phyloP scores from a whole-genome alignment of 257 asterid genomes.

The Fraxinus americana region DNA sequence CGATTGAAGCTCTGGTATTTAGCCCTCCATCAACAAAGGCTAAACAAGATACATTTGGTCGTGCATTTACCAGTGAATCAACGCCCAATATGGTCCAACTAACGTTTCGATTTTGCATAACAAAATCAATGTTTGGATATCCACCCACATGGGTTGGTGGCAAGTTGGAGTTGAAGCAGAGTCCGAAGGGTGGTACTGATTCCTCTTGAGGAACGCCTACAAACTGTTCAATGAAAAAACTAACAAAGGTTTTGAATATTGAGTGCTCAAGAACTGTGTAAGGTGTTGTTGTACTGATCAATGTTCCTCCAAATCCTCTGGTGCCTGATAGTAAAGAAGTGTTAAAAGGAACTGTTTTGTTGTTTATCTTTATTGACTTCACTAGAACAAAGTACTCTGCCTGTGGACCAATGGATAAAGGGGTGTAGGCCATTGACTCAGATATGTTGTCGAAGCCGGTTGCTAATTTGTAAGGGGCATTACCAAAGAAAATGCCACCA shows the following conservation, averaged over 20 bases:
- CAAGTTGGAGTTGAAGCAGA: conserved; percentile 39
- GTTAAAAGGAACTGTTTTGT: conserved; percentile 30
- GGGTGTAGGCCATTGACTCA: conserved; percentile 28
- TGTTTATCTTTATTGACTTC: conserved; percentile 39
- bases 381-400: conserved; percentile 47
- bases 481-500: conserved; percentile 53
- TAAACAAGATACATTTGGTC: conserved; percentile 30
- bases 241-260: conserved; percentile 29
- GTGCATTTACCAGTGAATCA: conserved; percentile 23
- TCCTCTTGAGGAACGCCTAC: conserved; percentile 33
- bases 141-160: conserved; percentile 27
- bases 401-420: conserved; percentile 40
- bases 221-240: conserved; percentile 26
- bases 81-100: conserved; percentile 26
- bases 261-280: conserved; percentile 45
- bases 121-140: conserved; percentile 45
- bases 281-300: conserved; percentile 49
- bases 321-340: conserved; percentile 33
- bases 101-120: conserved; percentile 28
- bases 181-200: conserved; percentile 45
- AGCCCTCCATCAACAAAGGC: conserved; percentile 33
- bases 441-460: conserved; percentile 4
- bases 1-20: conserved; percentile 25
- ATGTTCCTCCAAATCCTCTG: conserved; percentile 34
- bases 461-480: conserved; percentile 19